Evolutionary conservation across 2,329 filamentous ascomycete species (phyloP).

Genomic region (Lojkania enalia): DNA sequence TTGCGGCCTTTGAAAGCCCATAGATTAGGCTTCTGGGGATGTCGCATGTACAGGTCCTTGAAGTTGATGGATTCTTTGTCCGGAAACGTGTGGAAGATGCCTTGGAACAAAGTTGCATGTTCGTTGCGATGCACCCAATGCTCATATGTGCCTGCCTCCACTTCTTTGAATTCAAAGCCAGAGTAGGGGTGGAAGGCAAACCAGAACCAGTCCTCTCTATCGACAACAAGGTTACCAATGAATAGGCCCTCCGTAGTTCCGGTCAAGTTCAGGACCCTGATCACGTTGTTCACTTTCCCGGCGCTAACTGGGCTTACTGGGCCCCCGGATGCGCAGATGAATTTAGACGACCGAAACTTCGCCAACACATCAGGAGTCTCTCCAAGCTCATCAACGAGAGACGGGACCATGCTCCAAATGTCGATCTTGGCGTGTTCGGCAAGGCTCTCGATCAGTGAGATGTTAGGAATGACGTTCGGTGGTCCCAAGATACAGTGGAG

Average conservation of each 20-base stretch:
- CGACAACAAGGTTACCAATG: constrained; percentile 18
- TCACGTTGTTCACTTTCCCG: constrained; percentile 20
- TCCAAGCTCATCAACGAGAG: constrained; percentile 29
- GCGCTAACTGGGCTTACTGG: constrained; percentile 25
- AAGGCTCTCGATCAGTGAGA: constrained; percentile 40
- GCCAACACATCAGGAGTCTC: constrained; percentile 23
- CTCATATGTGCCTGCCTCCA: constrained; percentile 37
- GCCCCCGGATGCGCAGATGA: constrained; percentile 42
- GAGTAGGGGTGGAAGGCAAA: constrained; percentile 27
- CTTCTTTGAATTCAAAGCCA: constrained; percentile 27
- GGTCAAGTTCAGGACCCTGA: constrained; percentile 24
- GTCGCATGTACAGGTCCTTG: constrained; percentile 24
- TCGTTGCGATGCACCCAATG: constrained; percentile 41
- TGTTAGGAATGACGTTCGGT: constrained; percentile 39
- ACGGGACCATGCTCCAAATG: constrained; percentile 28
- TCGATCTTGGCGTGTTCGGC: constrained; percentile 39
- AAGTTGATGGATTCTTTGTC: constrained; percentile 18
- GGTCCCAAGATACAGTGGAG: constrained; percentile 46
- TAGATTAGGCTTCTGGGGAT: constrained; percentile 23
- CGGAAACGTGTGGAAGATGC: constrained; percentile 28
- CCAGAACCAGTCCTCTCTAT: constrained; percentile 26
- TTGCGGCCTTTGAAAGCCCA: constrained; percentile 25
- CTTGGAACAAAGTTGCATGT: constrained; percentile 25
- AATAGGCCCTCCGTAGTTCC: constrained; percentile 29
- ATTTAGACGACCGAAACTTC: constrained; percentile 21